Evolutionary conservation across 1,284 basidiomycete genomes (phyloP).

Genomic region (Leccinum brunneo-olivaceum): DNA sequence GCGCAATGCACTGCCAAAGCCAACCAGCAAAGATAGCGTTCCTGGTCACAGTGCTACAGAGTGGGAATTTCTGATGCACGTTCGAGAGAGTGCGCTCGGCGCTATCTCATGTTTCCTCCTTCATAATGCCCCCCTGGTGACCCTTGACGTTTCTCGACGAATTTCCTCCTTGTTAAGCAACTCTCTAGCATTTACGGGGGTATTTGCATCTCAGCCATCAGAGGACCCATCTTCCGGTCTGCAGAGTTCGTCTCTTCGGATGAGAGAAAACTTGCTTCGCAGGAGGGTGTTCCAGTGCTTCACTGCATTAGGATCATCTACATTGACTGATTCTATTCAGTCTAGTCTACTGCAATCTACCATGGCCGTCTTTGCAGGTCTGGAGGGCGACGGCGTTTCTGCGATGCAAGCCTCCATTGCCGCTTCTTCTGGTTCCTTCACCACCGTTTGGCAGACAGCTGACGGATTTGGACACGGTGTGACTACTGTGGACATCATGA

Average conservation of each 20-base stretch:
- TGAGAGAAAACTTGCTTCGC: slow-evolving; percentile 79
- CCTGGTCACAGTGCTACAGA: slow-evolving; percentile 67
- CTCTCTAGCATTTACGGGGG: slow-evolving; percentile 83
- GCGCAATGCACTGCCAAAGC: slow-evolving; percentile 95
- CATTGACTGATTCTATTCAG: slow-evolving; percentile 80
- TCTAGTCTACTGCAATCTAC: slow-evolving; percentile 76
- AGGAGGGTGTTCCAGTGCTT: slow-evolving; percentile 90
- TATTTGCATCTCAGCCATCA: slow-evolving; percentile 49
- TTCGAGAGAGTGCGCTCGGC: slow-evolving; percentile 86
- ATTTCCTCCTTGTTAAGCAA: slow-evolving; percentile 85
- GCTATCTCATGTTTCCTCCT: slow-evolving; percentile 85
- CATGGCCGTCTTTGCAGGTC: slow-evolving; percentile 82
- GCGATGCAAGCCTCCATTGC: slow-evolving; percentile 91
- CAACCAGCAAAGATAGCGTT: slow-evolving; percentile 77
- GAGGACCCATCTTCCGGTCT: slow-evolving; percentile 42
- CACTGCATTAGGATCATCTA: slow-evolving; percentile 69
- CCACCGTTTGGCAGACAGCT: slow-evolving; percentile 77
- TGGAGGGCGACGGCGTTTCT: slow-evolving; percentile 65
- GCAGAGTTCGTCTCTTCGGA: slow-evolving; percentile 59
- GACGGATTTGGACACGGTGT: slow-evolving; percentile 95
- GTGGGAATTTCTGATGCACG: slow-evolving; percentile 89
- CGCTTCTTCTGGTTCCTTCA: slow-evolving; percentile 80
- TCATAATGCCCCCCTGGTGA: slow-evolving; percentile 78
- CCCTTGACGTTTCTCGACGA: slow-evolving; percentile 84
- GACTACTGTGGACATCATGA: slow-evolving; percentile 58